Evolutionary conservation across 2,329 filamentous ascomycete genomes (phyloP), one percentile per base, ranked within the genome.

Genomic region (Polytolypa hystricis): DNA sequence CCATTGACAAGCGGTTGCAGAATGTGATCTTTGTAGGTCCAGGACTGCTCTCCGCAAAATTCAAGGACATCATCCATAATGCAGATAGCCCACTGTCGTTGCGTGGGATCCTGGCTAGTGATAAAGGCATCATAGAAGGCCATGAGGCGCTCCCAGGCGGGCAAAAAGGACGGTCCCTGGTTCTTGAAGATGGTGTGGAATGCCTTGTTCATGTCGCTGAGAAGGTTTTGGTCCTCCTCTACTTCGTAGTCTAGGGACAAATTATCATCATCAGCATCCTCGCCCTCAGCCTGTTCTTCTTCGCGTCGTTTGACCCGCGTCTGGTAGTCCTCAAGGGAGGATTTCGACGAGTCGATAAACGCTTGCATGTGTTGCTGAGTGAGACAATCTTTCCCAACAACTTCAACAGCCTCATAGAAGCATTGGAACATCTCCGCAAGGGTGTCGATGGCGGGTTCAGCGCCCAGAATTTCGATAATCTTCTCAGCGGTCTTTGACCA

Each of bases 141-240:
- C 58, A 94, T 77, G 16, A 98, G 71, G 36, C 77, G 75, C 56
- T 94, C 83, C 87, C 89, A 98, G 28, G 84, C 70, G 4, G 79
- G 81, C 37, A 98, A 71, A 70, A 98, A 98, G 8, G 73, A 67
- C 7, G 77, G 71, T 16, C 84, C 84, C 57, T 95, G 86, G 65
- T 94, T 87, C 70, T 96, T 96, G 73, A 98, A 98, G 47, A 98
- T 85, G 42, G 86, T 89, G 63, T 98, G 91, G 73, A 93, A 98
- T 0, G 91, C 89, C 70, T 98, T 98, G 75, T 98, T 98, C 91
- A 98, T 98, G 55, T 98, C 91, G 2, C 87, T 94, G 29, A 98
- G 73, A 12, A 98, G 71, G 15, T 86, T 94, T 62, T 96, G 89
- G 56, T 98, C 91, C 49, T 98, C 91, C 59, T 98, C 91, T 32